Base-by-base conservation (phyloP, 306 rosid species). In the Cucurbita moschata region DNA sequence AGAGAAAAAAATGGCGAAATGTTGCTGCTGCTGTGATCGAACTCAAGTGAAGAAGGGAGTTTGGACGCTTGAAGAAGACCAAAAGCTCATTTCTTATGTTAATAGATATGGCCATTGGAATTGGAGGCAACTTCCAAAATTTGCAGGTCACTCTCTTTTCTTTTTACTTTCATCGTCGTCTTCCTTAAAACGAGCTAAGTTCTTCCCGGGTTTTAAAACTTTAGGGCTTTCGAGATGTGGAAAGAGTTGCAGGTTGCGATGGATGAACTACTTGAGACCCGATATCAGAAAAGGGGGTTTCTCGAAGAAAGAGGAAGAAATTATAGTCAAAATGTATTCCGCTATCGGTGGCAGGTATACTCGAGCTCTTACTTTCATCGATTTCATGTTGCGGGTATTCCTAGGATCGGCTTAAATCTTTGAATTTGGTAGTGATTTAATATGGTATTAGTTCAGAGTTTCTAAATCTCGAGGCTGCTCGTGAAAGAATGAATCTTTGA, bases 161-260 rank as follows among this genome's bases (percentile, higher is more conserved):
- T 9, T 10, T 2, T 10, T 64, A 16, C 18, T 37, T 7, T 37
- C 14, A 47, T 47, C 0, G 0, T 8, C 16, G 12, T 30, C 43
- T 4, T 35, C 38, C 37, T 50, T 50, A 21, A 13, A 50, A 1
- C 8, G 6, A 64, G 1, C 2, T 40, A 3, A 39, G 8, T 8
- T 7, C 40, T 30, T 8, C 14, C 5, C 1, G 26, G 0, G 1
- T 6, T 43, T 10, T 1, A 14, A 13, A 66, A 44, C 0, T 56
- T 70, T 53, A 84, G 83, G 83, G 47, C 75, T 83, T 10, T 71
- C 49, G 15, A 80, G 87, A 70, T 83, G 82, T 39, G 87, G 87
- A 5, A 83, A 83, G 78, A 83, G 87, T 57, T 83, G 87, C 77
- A 80, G 87, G 42, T 73, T 83, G 37, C 75, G 87, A 46, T 83